A percentile compares a stretch with the other conserved stretches of the same genome.
These are phyloP conservation scores for Botrytis fabae DNA, from an alignment of 2,329 filamentous ascomycete species.

Conservation along the genomic window DNA sequence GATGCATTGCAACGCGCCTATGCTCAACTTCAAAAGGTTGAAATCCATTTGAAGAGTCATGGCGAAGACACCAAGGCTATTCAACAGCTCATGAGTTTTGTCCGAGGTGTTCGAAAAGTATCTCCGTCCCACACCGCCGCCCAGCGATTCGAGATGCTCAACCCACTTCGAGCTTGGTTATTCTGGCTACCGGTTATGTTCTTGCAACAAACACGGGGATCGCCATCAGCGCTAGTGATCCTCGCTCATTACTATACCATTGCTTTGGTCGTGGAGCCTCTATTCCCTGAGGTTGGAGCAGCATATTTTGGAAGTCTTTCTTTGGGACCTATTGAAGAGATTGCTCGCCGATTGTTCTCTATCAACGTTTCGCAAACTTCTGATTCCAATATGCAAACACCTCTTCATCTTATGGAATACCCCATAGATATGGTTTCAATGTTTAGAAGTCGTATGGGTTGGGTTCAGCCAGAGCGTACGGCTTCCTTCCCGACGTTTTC, in stretches of 20 bases:
- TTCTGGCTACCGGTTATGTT: slow-evolving; percentile 92
- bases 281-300: slow-evolving; percentile 88
- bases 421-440: slow-evolving; percentile 68
- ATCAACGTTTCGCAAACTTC: slow-evolving; percentile 62
- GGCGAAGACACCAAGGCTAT: slow-evolving; percentile 69
- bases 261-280: slow-evolving; percentile 81
- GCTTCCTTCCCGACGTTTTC: slow-evolving; percentile 62
- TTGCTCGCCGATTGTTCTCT: slow-evolving; percentile 71
- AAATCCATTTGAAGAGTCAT: slow-evolving; percentile 66
- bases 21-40: slow-evolving; percentile 66
- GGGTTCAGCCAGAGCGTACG: slow-evolving; percentile 59
- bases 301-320: slow-evolving; percentile 84
- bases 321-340: slow-evolving; percentile 80
- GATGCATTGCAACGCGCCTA: slow-evolving; percentile 67
- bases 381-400: slow-evolving; percentile 59
- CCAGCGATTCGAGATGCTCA: slow-evolving; percentile 86
- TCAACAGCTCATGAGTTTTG: slow-evolving; percentile 68
- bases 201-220: slow-evolving; percentile 73
- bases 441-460: slow-evolving; percentile 70
- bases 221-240: slow-evolving; percentile 76
- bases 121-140: slow-evolving; percentile 69
- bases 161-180: slow-evolving; percentile 85
- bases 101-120: slow-evolving; percentile 71
- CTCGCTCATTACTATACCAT: slow-evolving; percentile 85
- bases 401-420: slow-evolving; percentile 68